Percentiles rank a stretch among this genome's conserved stretches.
These are phyloP conservation scores for Globisporangium middletonii DNA, from an alignment of 352 stramenopile species.

Conservation along the genomic window DNA sequence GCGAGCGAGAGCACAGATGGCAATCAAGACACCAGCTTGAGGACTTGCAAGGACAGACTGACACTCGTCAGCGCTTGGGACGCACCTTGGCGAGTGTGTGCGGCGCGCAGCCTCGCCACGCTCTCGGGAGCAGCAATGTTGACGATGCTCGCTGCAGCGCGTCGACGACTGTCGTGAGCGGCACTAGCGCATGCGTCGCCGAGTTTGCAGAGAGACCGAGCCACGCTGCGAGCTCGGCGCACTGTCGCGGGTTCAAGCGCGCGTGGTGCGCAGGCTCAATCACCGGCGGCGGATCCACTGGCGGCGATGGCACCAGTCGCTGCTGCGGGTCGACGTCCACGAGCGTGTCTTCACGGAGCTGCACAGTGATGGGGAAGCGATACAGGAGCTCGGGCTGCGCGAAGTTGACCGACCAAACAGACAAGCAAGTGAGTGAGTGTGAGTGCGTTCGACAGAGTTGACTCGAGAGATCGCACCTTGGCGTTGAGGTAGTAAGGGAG, in stretches of 20 bases:
- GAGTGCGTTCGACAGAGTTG: background rate
- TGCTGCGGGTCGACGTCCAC: slow-evolving; percentile 26
- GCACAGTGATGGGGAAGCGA: slow-evolving; percentile 47
- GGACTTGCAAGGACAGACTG: background rate
- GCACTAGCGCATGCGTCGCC: slow-evolving; percentile 10
- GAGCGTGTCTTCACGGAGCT: slow-evolving; percentile 51
- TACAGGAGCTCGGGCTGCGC: slow-evolving; percentile 41
- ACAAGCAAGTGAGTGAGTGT: background rate
- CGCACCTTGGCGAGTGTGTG: slow-evolving; percentile 43
- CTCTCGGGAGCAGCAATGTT: slow-evolving; percentile 25
- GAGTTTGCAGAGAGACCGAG: slow-evolving; percentile 12
- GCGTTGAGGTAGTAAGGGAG: slow-evolving; percentile 56
- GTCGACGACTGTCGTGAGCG: slow-evolving; percentile 17
- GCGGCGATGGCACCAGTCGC: slow-evolving; percentile 28
- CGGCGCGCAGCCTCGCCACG: slow-evolving; percentile 33
- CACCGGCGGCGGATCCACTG: slow-evolving; percentile 26
- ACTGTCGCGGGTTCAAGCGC: slow-evolving; percentile 42
- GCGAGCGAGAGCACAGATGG: background rate
- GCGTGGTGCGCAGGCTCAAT: slow-evolving; percentile 40
- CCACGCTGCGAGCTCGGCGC: slow-evolving; percentile 15
- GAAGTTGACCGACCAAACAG: background rate
- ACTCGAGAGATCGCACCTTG: slow-evolving; percentile 26
- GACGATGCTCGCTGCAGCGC: slow-evolving; percentile 25
- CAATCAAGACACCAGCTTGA: no score
- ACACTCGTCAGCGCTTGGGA: background rate